Base-by-base conservation (phyloP, 2,329 filamentous ascomycete species). In the Aureobasidium zeae region DNA sequence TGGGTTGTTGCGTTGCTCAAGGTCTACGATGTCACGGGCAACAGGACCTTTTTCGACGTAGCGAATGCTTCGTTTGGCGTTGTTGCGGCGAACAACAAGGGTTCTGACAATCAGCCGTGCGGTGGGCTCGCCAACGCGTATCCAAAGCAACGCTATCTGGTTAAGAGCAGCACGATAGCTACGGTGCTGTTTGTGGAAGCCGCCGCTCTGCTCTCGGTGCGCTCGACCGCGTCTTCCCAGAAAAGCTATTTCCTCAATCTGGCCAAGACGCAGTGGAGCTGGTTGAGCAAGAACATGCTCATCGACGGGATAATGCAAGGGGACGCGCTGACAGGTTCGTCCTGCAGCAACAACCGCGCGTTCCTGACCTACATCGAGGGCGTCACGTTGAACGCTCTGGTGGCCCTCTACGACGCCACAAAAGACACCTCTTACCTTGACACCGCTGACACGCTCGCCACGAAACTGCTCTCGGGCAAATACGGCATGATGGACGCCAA, bases 331-430 rank as follows among this genome's bases (percentile, higher is more conserved):
- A 30, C 32, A 15, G 28, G 35, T 9, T 59, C 62, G 10, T 70
- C 63, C 32, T 81, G 76, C 58, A 57, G 67, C 25, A 72, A 73
- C 53, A 76, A 76, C 45, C 64, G 67, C 41, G 62, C 53, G 8
- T 50, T 57, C 13, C 56, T 57, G 54, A 54, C 69, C 0, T 78
- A 78, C 57, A 77, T 77, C 51, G 76, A 81, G 56, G 77, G 77
- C 7, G 73, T 80, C 1, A 66, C 80, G 16, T 67, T 81, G 5
- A 66, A 72, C 10, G 76, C 69, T 0, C 65, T 81, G 1, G 69
- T 71, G 2, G 74, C 79, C 49, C 62, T 78, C 13, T 62, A 63
- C 48, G 56, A 52, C 25, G 70, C 63, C 0, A 58, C 57, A 0
- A 43, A 47, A 20, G 51, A 63, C 21, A 24, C 30, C 0, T 48